These are phyloP conservation scores for Novymonas esmeraldas DNA, from an alignment of 208 protist species.

Conservation along the genomic window DNA sequence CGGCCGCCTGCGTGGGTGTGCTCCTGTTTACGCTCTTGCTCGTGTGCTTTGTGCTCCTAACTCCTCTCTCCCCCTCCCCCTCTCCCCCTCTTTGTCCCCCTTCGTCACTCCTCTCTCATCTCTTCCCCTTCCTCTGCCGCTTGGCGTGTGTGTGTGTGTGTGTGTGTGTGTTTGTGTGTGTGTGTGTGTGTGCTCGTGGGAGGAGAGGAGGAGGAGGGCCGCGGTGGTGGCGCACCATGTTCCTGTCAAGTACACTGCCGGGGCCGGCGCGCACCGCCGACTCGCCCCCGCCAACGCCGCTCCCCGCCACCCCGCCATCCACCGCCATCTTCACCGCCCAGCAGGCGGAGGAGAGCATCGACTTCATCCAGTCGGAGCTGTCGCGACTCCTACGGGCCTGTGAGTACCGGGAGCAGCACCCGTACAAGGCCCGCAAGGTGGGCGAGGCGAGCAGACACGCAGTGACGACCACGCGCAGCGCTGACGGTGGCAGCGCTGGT, in stretches of 20 bases:
- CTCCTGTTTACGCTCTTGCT: too few relatives aligned
- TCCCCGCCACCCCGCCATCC: neutral
- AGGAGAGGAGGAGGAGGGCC: slow-evolving; percentile 8
- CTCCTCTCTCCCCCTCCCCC: neutral
- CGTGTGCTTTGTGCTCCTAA: too few relatives aligned
- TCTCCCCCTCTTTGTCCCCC: neutral
- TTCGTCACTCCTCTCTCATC: neutral
- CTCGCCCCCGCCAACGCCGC: neutral
- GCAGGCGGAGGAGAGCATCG: slow-evolving; percentile 28
- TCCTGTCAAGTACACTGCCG: neutral
- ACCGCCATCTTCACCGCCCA: slow-evolving; percentile 6
- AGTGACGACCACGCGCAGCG: neutral
- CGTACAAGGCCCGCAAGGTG: slow-evolving; percentile 7
- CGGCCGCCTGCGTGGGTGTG: too few relatives aligned
- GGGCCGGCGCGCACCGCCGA: neutral
- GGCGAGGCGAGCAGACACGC: neutral
- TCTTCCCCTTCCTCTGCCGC: neutral
- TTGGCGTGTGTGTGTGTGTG: neutral
- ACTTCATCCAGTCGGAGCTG: slow-evolving; percentile 42
- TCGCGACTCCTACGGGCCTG: slow-evolving; percentile 41
- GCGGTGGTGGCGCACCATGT: too few relatives aligned
- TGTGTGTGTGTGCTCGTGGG: too few relatives aligned
- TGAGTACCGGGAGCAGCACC: slow-evolving; percentile 44
- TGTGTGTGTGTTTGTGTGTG: slow-evolving; percentile 30
- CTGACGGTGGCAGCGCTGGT: neutral